A percentile compares a stretch with the other conserved stretches of the same genome.
Conservation (phyloP, 1,284 basidiomycete genomes). For the Phellopilus nigrolimitatus region DNA sequence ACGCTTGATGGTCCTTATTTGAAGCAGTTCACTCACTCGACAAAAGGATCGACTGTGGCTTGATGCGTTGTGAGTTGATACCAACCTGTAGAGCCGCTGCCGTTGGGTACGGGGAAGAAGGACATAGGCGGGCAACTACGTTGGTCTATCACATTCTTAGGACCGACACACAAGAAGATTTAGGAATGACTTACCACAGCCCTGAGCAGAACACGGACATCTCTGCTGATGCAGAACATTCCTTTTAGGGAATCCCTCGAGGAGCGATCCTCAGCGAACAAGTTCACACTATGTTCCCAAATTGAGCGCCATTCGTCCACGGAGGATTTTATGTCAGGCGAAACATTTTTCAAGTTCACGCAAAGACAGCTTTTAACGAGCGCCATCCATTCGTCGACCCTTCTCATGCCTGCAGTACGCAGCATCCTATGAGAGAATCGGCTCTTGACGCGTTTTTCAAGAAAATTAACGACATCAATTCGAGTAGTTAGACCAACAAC, state of each 20-base stretch:
- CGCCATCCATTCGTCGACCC: constrained; percentile 48
- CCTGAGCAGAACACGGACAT: constrained; percentile 59
- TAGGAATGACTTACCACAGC: constrained; percentile 54
- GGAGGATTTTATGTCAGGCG: neutral
- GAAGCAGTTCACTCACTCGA: constrained; percentile 37
- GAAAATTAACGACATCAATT: constrained; percentile 80
- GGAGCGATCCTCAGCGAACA: constrained; percentile 44
- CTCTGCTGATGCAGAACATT: constrained; percentile 61
- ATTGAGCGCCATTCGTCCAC: constrained; percentile 42
- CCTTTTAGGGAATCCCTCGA: constrained; percentile 47
- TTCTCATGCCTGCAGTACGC: constrained; percentile 59
- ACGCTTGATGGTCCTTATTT: neutral
- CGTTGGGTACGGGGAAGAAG: constrained; percentile 41
- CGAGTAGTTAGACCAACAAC: constrained; percentile 81
- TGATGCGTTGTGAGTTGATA: constrained; percentile 36
- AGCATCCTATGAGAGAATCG: constrained; percentile 90
- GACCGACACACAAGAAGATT: constrained; percentile 9
- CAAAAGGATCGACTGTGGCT: constrained; percentile 50
- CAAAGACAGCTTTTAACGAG: constrained; percentile 39
- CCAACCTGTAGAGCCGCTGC: constrained; percentile 29
- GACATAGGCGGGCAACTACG: constrained; percentile 42
- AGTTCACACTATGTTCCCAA: constrained; percentile 60
- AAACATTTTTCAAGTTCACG: constrained; percentile 23
- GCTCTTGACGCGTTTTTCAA: constrained; percentile 95
- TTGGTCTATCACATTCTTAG: constrained; percentile 42